Conservation (phyloP, 2,329 filamentous ascomycete species). For the Cladosporium sp. region DNA sequence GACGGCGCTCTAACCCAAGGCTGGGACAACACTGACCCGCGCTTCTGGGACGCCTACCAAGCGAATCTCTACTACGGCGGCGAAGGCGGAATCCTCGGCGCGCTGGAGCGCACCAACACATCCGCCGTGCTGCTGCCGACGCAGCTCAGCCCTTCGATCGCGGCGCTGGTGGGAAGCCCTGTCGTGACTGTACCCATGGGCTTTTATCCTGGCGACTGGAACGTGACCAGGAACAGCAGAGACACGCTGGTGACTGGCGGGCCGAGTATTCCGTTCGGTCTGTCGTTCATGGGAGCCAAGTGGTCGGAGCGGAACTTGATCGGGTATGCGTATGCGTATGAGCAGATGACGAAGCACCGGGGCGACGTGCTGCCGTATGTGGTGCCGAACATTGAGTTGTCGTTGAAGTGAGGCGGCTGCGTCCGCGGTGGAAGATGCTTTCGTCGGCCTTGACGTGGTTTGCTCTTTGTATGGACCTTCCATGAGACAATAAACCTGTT, state of each 20-base stretch:
- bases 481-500: no score
- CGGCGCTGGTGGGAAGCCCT: conserved; percentile 54
- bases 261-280: conserved; percentile 54
- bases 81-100: conserved; percentile 55
- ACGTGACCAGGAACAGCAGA: conserved; percentile 39
- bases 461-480: no score
- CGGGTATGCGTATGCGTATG: conserved; percentile 61
- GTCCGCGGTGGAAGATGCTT: no score
- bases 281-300: conserved; percentile 55
- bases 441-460: no score
- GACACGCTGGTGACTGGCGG: conserved; percentile 48
- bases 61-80: conserved; percentile 49
- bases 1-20: conserved; percentile 46
- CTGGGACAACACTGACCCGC: conserved; percentile 51
- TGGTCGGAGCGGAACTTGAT: conserved; percentile 59
- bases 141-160: conserved; percentile 39
- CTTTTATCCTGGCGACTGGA: conserved; percentile 44
- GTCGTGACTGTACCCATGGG: conserved; percentile 60
- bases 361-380: conserved; percentile 44
- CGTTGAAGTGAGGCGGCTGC: not conserved
- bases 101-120: conserved; percentile 50
- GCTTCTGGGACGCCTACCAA: conserved; percentile 54
- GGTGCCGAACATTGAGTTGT: conserved; percentile 43
- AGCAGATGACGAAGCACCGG: conserved; percentile 52
- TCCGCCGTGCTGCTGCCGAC: conserved; percentile 59